A percentile compares a stretch with the other conserved stretches of the same genome.
phyloP scores from a whole-genome alignment of 2,329 filamentous ascomycete species.

The Domatiomyces catenatus region DNA sequence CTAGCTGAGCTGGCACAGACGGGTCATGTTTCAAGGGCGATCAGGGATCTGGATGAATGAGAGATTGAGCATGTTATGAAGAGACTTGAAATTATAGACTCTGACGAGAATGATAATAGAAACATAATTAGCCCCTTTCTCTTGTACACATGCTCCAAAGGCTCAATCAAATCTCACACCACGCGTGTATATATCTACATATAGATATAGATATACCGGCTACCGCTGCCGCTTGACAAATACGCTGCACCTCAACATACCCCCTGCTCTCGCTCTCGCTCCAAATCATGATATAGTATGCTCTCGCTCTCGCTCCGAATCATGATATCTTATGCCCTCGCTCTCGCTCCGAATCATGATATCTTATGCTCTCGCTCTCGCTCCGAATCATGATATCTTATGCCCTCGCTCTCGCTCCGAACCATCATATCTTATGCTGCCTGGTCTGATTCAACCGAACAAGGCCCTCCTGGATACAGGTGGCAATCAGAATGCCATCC shows the following conservation, averaged over 20 bases:
- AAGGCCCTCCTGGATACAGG: constrained; percentile 36
- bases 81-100: too few species aligned
- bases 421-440: constrained; percentile 15
- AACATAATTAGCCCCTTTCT: too few species aligned
- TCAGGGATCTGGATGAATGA: constrained; percentile 6
- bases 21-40: constrained; percentile 12
- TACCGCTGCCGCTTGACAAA: too few species aligned
- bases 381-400: too few species aligned
- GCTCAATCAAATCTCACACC: too few species aligned
- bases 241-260: too few species aligned
- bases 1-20: constrained; percentile 14
- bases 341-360: constrained; percentile 3
- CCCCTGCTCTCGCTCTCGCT: neutral
- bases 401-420: neutral
- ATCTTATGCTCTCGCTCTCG: constrained; percentile 6
- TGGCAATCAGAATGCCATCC: constrained; percentile 34
- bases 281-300: constrained; percentile 12
- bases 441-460: constrained; percentile 31
- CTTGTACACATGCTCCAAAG: too few species aligned
- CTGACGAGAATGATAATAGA: too few species aligned
- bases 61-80: too few species aligned
- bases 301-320: too few species aligned
- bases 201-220: too few species aligned
- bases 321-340: constrained; percentile 16
- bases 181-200: too few species aligned